Conservation (phyloP, 2,329 filamentous ascomycete genomes). For the Ramularia endophylla region DNA sequence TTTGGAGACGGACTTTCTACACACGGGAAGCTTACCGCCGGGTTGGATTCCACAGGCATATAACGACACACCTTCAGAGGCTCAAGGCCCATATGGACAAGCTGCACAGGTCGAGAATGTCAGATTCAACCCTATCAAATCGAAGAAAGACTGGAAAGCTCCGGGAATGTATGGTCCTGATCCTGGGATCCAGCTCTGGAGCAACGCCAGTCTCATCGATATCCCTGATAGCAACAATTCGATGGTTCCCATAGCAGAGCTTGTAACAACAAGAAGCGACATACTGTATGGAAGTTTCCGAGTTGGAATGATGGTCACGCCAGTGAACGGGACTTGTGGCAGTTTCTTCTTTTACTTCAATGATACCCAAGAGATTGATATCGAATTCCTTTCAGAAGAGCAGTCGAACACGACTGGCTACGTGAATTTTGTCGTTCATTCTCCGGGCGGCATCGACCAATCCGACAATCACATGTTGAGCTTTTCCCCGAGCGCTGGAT, state of each 20-base stretch:
- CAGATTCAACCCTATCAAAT: conserved; percentile 45
- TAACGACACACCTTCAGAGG: conserved; percentile 53
- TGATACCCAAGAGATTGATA: conserved; percentile 73
- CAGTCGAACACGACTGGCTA: conserved; percentile 47
- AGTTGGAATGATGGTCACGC: conserved; percentile 59
- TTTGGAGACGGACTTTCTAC: conserved; percentile 66
- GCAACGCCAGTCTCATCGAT: conserved; percentile 36
- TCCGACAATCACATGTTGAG: conserved; percentile 50
- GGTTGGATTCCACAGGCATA: conserved; percentile 65
- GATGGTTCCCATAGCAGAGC: conserved; percentile 56
- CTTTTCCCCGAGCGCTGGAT: conserved; percentile 59
- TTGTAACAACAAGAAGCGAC: conserved; percentile 56
- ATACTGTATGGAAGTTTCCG: conserved; percentile 66
- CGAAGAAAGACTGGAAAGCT: conserved; percentile 39
- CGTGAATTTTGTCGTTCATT: conserved; percentile 72
- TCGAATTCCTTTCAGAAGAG: conserved; percentile 67
- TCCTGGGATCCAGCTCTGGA: conserved; percentile 53
- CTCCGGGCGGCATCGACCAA: conserved; percentile 59
- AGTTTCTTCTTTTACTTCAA: conserved; percentile 83
- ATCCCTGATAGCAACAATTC: not conserved
- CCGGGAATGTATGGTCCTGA: conserved; percentile 39
- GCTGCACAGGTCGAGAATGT: conserved; percentile 55
- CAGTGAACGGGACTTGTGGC: conserved; percentile 61
- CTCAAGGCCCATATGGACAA: conserved; percentile 62
- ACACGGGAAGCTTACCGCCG: conserved; percentile 37